These are phyloP conservation scores for Krasilnikovozyma curviuscula DNA, from an alignment of 768 basidiomycete species.

Conservation along the genomic window DNA sequence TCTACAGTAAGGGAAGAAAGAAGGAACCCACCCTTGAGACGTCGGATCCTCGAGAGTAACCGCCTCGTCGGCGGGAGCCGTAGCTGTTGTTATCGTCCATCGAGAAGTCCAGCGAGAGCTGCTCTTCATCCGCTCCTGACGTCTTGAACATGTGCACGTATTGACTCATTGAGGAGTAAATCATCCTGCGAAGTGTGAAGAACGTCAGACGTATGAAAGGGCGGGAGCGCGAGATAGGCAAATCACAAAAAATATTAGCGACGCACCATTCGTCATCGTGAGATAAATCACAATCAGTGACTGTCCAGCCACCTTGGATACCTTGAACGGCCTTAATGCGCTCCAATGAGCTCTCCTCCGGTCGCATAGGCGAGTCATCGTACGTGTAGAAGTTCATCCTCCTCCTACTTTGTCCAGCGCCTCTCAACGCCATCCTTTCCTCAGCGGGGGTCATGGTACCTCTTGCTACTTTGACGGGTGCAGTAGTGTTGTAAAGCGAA, in stretches of 20 bases:
- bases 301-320: conserved; percentile 65
- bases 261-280: conserved; percentile 63
- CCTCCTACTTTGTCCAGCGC: conserved; percentile 16
- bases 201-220: not conserved
- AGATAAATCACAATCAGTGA: conserved; percentile 82
- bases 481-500: not conserved
- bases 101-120: conserved; percentile 17
- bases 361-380: not conserved
- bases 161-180: conserved; percentile 61
- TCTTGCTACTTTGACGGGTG: conserved; percentile 20
- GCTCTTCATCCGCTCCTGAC: conserved; percentile 14
- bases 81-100: conserved; percentile 17
- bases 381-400: conserved; percentile 26
- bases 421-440: conserved; percentile 32
- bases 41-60: not conserved
- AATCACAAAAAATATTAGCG: conserved; percentile 2
- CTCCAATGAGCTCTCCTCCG: conserved; percentile 24
- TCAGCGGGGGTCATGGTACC: conserved; percentile 12
- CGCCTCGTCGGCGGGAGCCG: not conserved
- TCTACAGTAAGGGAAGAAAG: conserved; percentile 47
- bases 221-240: not conserved
- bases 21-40: conserved; percentile 5
- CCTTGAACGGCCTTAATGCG: conserved; percentile 45
- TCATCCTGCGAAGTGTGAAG: conserved; percentile 39
- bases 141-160: conserved; percentile 21